A percentile compares a stretch with the other conserved stretches of the same genome.
These are phyloP conservation scores for Fusarium secorum DNA, from an alignment of 2,329 filamentous ascomycete species.

Conservation along the genomic window DNA sequence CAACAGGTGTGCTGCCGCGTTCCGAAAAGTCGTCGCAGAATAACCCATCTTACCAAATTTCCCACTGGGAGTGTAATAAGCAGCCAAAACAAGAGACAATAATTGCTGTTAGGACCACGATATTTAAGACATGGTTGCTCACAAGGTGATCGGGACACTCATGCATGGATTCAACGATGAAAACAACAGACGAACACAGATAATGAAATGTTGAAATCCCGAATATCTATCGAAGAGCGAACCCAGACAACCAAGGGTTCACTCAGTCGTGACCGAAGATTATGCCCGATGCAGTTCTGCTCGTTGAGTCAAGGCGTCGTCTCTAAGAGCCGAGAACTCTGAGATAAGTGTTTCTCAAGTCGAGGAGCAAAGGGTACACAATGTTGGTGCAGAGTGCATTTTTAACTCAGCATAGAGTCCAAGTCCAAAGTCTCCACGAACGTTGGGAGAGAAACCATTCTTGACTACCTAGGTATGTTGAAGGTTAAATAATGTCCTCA, in stretches of 20 bases:
- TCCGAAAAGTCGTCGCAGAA: not conserved
- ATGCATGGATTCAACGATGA: not conserved
- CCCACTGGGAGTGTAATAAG: not conserved
- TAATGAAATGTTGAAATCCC: not conserved
- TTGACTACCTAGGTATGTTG: not conserved
- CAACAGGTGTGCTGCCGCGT: slow-evolving; percentile 4
- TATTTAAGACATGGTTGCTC: not conserved
- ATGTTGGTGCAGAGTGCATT: not conserved
- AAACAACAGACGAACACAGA: not conserved
- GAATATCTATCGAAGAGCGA: not conserved
- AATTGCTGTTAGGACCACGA: not conserved
- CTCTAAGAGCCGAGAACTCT: not conserved
- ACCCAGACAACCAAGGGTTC: not conserved
- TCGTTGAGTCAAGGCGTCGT: not conserved
- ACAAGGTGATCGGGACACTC: not conserved
- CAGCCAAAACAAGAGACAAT: not conserved
- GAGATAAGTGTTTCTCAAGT: not conserved
- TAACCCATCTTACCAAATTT: not conserved
- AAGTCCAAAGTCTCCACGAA: not conserved
- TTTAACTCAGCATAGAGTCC: not conserved
- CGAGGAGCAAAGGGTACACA: not conserved
- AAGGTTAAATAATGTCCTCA: not conserved
- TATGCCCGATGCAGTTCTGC: not conserved
- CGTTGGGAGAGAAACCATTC: too few species aligned
- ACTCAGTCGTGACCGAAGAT: not conserved